Conservation (phyloP, 495 filamentous ascomycete species). For the Geoglossum glabrum region DNA sequence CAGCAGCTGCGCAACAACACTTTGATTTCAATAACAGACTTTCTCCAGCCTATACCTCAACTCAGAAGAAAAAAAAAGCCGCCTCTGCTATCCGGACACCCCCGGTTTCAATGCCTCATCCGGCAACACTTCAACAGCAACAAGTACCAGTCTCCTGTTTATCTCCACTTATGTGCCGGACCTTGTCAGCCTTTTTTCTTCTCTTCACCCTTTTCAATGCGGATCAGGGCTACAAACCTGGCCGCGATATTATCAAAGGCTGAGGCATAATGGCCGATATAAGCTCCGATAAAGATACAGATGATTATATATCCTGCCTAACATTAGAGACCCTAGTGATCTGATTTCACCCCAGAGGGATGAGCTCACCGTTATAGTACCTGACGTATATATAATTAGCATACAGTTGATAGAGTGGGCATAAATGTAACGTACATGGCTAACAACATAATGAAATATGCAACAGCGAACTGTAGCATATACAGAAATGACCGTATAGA, state of each 20-base stretch:
- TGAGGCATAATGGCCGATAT: conserved; percentile 5
- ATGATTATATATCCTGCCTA: conserved; percentile 32
- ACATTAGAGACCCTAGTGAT: neutral
- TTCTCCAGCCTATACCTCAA: too few relatives aligned
- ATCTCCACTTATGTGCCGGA: conserved; percentile 2
- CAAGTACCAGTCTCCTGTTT: conserved; percentile 13
- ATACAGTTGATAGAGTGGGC: neutral
- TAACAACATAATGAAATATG: conserved; percentile 36
- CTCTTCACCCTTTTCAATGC: conserved; percentile 11
- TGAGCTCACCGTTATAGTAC: neutral
- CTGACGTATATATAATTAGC: neutral
- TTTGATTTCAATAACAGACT: too few relatives aligned
- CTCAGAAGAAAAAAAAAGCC: too few relatives aligned
- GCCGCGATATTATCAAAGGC: too few relatives aligned
- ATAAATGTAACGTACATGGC: conserved; percentile 30
- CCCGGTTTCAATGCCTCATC: neutral
- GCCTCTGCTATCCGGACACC: neutral
- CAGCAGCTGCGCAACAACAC: too few relatives aligned
- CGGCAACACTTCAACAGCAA: conserved; percentile 3
- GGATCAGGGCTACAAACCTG: conserved; percentile 9
- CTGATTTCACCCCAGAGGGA: neutral
- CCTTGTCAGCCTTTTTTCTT: neutral
- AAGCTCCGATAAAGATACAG: conserved; percentile 32
- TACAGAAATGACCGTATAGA: conserved; percentile 27
- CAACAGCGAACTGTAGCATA: conserved; percentile 29